These are phyloP conservation scores for Cyclostephanos invisitatus DNA, from an alignment of 108 stramenopile species.

Conservation along the genomic window DNA sequence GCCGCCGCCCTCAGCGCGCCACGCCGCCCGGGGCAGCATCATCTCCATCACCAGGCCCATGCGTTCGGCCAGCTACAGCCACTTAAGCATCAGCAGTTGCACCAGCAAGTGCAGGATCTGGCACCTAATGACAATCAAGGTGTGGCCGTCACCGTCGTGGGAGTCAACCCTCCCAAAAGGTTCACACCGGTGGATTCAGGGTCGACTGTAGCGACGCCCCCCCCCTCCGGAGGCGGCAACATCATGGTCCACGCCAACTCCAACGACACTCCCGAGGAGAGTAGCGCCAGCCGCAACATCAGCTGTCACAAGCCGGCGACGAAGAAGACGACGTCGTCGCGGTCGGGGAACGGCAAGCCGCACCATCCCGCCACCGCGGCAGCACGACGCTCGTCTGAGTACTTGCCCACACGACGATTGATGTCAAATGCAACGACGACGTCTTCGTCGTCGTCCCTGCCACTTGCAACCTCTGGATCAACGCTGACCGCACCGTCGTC, in stretches of 20 bases:
- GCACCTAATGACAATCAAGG: not conserved
- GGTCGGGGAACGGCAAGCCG: not conserved
- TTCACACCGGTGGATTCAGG: not conserved
- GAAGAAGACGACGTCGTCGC: not conserved
- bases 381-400: not conserved
- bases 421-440: not conserved
- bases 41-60: slow-evolving; percentile 2
- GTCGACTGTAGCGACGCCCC: not conserved
- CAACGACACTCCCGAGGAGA: not conserved
- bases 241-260: not conserved
- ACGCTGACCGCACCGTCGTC: not conserved
- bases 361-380: not conserved
- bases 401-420: not conserved
- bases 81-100: slow-evolving; percentile 4
- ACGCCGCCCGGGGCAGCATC: slow-evolving; percentile 5
- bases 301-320: not conserved
- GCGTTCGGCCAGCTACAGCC: not conserved
- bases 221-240: not conserved
- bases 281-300: not conserved
- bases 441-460: not conserved
- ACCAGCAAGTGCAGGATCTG: not conserved
- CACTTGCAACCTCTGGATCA: not conserved
- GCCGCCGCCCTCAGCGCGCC: not conserved
- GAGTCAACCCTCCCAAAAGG: not conserved
- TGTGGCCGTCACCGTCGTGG: not conserved